A percentile compares a stretch with the other conserved stretches of the same genome.
These are phyloP conservation scores for Marasmius fiardii DNA, from an alignment of 1,284 basidiomycete species.

Conservation along the genomic window DNA sequence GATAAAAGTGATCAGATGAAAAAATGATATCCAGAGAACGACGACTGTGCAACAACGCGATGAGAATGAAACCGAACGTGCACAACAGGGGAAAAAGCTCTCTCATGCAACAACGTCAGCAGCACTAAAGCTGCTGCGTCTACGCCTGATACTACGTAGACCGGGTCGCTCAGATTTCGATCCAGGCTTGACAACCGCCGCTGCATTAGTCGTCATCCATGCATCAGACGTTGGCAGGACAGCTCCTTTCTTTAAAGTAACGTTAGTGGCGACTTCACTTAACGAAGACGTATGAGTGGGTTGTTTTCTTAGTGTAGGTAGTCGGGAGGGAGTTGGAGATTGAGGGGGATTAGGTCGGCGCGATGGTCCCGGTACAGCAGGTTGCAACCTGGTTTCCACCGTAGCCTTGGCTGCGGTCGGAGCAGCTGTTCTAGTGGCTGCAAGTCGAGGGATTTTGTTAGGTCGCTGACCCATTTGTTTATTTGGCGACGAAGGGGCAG, in stretches of 20 bases:
- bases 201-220: constrained; percentile 71
- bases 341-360: constrained; percentile 39
- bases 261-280: constrained; percentile 44
- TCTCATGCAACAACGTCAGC: constrained; percentile 73
- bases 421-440: constrained; percentile 26
- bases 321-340: constrained; percentile 66
- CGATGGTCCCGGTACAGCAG: constrained; percentile 30
- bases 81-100: background rate
- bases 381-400: constrained; percentile 45
- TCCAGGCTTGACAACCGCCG: constrained; percentile 64
- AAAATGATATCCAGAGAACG: constrained; percentile 6
- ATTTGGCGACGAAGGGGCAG: constrained; percentile 35
- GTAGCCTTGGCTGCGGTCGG: constrained; percentile 29
- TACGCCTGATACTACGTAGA: constrained; percentile 61
- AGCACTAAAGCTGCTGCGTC: constrained; percentile 79
- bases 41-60: constrained; percentile 7
- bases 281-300: constrained; percentile 46
- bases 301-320: constrained; percentile 66
- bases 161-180: constrained; percentile 69
- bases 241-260: constrained; percentile 31
- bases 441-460: constrained; percentile 75
- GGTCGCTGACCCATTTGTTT: constrained; percentile 45
- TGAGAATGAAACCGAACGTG: too few relatives aligned
- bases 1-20: background rate
- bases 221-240: constrained; percentile 43